phyloP scores from a whole-genome alignment of 2,329 filamentous ascomycete species.

The Curvularia lunata region DNA sequence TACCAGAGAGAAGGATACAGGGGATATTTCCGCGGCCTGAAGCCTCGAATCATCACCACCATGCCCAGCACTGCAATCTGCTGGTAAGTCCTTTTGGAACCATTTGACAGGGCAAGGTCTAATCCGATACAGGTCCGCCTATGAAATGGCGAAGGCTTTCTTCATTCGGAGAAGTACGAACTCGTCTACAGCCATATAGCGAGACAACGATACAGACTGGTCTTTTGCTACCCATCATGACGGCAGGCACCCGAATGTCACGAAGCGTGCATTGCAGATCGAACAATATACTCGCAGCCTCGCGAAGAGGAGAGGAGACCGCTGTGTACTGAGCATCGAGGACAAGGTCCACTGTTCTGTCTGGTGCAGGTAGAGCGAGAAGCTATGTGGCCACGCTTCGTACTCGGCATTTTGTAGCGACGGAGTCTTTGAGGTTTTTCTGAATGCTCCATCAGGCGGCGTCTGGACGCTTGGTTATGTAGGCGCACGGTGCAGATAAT shows the following conservation, averaged over 20 bases:
- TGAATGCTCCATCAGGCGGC: slow-evolving; percentile 36
- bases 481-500: slow-evolving; percentile 33
- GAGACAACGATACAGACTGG: slow-evolving; percentile 3
- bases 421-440: slow-evolving; percentile 38
- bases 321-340: slow-evolving; percentile 29
- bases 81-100: slow-evolving; percentile 66
- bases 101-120: slow-evolving; percentile 6
- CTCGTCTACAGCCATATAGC: slow-evolving; percentile 32
- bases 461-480: slow-evolving; percentile 34
- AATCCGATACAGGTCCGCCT: slow-evolving; percentile 61
- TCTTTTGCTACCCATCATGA: slow-evolving; percentile 9
- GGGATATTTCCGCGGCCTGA: slow-evolving; percentile 93
- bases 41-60: slow-evolving; percentile 89
- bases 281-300: slow-evolving; percentile 23
- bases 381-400: slow-evolving; percentile 23
- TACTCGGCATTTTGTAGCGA: slow-evolving; percentile 36
- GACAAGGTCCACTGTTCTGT: slow-evolving; percentile 21
- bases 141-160: slow-evolving; percentile 72
- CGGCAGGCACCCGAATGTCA: slow-evolving; percentile 10
- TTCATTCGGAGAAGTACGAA: slow-evolving; percentile 59
- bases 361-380: slow-evolving; percentile 22
- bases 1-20: slow-evolving; percentile 80
- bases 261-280: slow-evolving; percentile 16
- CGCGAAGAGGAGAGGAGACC: slow-evolving; percentile 15
- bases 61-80: slow-evolving; percentile 99